These are phyloP conservation scores for Yamadazyma pseudoaaseri DNA, from an alignment of 1,139 yeast genomes.

Conservation along the genomic window DNA sequence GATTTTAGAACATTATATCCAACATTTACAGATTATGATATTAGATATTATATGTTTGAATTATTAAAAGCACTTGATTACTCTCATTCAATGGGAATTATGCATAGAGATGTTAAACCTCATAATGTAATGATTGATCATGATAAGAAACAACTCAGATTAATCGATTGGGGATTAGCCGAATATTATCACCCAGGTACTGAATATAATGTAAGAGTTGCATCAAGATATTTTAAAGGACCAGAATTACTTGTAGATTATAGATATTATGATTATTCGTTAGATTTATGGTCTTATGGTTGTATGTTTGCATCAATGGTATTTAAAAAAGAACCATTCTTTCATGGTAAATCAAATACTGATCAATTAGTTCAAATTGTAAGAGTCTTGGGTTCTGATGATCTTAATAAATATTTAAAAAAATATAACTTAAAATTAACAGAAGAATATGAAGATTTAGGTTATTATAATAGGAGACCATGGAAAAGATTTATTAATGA, in stretches of 20 bases:
- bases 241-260: constrained; percentile 95
- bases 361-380: constrained; percentile 96
- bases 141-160: constrained; percentile 61
- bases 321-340: constrained; percentile 94
- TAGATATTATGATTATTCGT: constrained; percentile 89
- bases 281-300: constrained; percentile 96
- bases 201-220: constrained; percentile 95
- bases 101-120: constrained; percentile 98
- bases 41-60: constrained; percentile 86
- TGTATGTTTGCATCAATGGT: constrained; percentile 98
- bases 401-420: constrained; percentile 65
- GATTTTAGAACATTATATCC: constrained; percentile 92
- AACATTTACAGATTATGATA: constrained; percentile 79
- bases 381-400: constrained; percentile 88
- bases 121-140: constrained; percentile 99
- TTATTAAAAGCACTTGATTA: constrained; percentile 86
- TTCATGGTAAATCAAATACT: constrained; percentile 94
- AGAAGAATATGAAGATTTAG: constrained; percentile 81
- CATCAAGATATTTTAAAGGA: constrained; percentile 96
- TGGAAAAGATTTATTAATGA: constrained; percentile 61
- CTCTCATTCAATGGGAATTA: constrained; percentile 96
- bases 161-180: constrained; percentile 98
- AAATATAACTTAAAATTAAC: constrained; percentile 78
- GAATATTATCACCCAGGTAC: constrained; percentile 95
- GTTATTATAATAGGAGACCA: constrained; percentile 70